phyloP scores from a whole-genome alignment of 768 basidiomycete species.

The Rhodotorula kratochvilovae region DNA sequence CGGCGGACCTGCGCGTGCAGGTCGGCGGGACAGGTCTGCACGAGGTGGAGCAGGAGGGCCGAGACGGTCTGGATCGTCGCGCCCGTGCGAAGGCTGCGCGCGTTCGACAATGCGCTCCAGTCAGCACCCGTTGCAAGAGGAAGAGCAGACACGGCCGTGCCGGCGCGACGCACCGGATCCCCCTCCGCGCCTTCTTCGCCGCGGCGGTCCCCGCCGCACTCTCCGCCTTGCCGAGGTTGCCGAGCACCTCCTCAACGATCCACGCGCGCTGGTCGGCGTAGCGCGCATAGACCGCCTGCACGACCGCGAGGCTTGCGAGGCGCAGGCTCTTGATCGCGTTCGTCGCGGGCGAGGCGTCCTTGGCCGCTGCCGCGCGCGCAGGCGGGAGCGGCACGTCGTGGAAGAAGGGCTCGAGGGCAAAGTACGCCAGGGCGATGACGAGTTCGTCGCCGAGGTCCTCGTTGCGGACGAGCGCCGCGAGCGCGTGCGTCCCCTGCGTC shows the following conservation, averaged over 20 bases:
- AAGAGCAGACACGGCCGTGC: no score
- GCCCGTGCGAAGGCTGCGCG: slow-evolving; percentile 73
- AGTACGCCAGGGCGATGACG: slow-evolving; percentile 86
- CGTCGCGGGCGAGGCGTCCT: slow-evolving; percentile 49
- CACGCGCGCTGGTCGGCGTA: slow-evolving; percentile 85
- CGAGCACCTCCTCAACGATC: slow-evolving; percentile 96
- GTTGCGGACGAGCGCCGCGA: slow-evolving; percentile 68
- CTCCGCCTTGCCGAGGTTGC: slow-evolving; percentile 60
- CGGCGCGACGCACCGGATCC: slow-evolving; percentile 68
- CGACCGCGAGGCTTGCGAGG: slow-evolving; percentile 72
- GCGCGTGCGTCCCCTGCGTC: slow-evolving; percentile 65
- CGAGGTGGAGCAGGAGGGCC: slow-evolving; percentile 86
- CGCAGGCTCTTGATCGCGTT: slow-evolving; percentile 76
- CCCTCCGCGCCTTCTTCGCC: slow-evolving; percentile 80
- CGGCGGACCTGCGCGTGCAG: slow-evolving; percentile 52
- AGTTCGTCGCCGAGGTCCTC: slow-evolving; percentile 83
- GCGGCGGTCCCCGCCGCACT: slow-evolving; percentile 69
- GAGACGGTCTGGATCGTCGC: slow-evolving; percentile 88
- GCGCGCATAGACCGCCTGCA: slow-evolving; percentile 85
- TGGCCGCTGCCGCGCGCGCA: slow-evolving; percentile 56
- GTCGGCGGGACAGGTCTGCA: slow-evolving; percentile 88
- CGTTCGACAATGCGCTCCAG: no score
- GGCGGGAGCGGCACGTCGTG: slow-evolving; percentile 59
- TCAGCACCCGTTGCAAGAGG: no score
- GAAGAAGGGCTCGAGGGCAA: slow-evolving; percentile 91